These are phyloP conservation scores for Dictyostelium intermedium DNA, from an alignment of 78 protist species.

Conservation along the genomic window DNA sequence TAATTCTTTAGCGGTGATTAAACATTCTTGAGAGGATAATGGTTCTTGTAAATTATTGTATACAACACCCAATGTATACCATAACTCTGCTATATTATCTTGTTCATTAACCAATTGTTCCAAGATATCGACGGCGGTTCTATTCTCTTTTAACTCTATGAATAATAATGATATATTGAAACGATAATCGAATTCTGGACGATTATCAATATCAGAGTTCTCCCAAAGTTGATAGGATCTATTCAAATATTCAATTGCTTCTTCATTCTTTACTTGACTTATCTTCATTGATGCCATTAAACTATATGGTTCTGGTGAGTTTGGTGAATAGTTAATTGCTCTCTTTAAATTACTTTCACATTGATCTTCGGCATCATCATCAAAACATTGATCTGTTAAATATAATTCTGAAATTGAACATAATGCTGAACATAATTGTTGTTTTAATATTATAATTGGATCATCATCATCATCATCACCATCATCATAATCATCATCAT, in stretches of 20 bases:
- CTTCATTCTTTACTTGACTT: constrained; percentile 68
- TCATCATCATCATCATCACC: constrained; percentile 21
- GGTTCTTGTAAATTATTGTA: constrained; percentile 33
- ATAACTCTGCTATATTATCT: constrained; percentile 80
- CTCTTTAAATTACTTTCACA: constrained; percentile 38
- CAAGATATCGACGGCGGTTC: constrained; percentile 53
- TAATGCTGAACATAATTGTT: constrained; percentile 67
- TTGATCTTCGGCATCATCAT: constrained; percentile 72
- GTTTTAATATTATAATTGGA: constrained; percentile 1
- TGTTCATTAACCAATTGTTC: constrained; percentile 68
- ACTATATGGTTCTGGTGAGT: constrained; percentile 69
- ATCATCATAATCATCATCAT: neutral
- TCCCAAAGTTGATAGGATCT: constrained; percentile 71
- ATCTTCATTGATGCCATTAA: constrained; percentile 77
- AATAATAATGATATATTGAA: constrained; percentile 45
- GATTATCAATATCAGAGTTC: constrained; percentile 20
- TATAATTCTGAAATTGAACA: constrained; percentile 79
- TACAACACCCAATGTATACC: constrained; percentile 53
- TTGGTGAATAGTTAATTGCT: constrained; percentile 48
- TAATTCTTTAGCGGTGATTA: constrained; percentile 17
- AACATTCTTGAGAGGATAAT: constrained; percentile 57
- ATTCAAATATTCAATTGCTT: constrained; percentile 22
- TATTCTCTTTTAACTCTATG: constrained; percentile 54
- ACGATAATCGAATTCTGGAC: constrained; percentile 71
- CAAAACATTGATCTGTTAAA: constrained; percentile 82